These are phyloP conservation scores for Pythium rishiriense DNA, from an alignment of 352 stramenopile species.

Conservation along the genomic window DNA sequence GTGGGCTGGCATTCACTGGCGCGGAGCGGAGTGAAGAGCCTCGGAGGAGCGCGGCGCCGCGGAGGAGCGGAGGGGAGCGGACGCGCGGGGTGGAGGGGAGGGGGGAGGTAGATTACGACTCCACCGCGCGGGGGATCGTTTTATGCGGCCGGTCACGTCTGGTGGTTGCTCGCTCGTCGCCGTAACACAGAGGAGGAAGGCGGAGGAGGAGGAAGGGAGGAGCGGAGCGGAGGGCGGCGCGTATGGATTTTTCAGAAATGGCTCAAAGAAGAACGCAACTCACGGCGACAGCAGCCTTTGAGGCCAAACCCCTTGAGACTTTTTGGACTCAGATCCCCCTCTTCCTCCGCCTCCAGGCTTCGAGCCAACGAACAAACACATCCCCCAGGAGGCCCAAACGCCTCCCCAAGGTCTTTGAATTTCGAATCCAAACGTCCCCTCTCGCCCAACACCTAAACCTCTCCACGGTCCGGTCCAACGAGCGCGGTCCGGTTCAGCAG, in stretches of 20 bases:
- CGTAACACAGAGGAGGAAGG: neutral
- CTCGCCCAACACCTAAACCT: slow-evolving; percentile 20
- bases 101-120: neutral
- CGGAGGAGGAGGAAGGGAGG: neutral
- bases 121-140: neutral
- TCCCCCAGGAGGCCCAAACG: slow-evolving; percentile 21
- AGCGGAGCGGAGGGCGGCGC: slow-evolving; percentile 7
- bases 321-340: slow-evolving; percentile 28
- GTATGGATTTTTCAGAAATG: slow-evolving; percentile 33
- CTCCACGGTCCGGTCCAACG: slow-evolving; percentile 24
- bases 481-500: slow-evolving; percentile 28
- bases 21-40: neutral
- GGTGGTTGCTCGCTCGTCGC: neutral
- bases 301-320: slow-evolving; percentile 8
- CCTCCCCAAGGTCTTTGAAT: slow-evolving; percentile 28
- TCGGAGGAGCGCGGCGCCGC: neutral
- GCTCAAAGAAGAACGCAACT: slow-evolving; percentile 37
- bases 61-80: neutral
- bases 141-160: neutral
- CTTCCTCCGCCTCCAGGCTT: neutral
- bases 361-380: slow-evolving; percentile 14
- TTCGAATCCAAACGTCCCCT: slow-evolving; percentile 29
- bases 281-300: slow-evolving; percentile 7
- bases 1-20: slow-evolving; percentile 21
- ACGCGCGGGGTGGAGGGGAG: neutral